A percentile compares a stretch with the other conserved stretches of the same genome.
Conservation (phyloP, 2,329 filamentous ascomycete genomes). For the Corniculantispora saksenae region DNA sequence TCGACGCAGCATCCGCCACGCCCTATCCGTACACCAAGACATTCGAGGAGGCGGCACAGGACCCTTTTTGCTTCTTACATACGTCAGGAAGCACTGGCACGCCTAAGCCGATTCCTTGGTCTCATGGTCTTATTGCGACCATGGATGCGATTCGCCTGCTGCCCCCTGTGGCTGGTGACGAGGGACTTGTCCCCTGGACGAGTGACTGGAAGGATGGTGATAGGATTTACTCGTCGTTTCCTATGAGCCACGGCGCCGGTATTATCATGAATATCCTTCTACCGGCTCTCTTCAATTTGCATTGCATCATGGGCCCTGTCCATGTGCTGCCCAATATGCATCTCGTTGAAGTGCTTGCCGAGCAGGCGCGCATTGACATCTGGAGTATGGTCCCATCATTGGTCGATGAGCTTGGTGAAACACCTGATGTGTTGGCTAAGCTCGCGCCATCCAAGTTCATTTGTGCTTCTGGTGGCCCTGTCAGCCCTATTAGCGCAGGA, state of each 20-base stretch:
- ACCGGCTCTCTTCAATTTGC: conserved; percentile 36
- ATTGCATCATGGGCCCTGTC: conserved; percentile 38
- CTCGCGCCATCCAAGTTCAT: conserved; percentile 36
- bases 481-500: conserved; percentile 29
- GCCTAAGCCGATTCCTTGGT: conserved; percentile 41
- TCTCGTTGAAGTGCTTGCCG: conserved; percentile 35
- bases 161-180: conserved; percentile 33
- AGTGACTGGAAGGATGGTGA: conserved; percentile 31
- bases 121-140: conserved; percentile 34
- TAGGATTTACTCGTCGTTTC: conserved; percentile 37
- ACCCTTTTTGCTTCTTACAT: conserved; percentile 41
- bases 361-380: conserved; percentile 37
- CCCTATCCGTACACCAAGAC: conserved; percentile 33
- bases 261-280: conserved; percentile 45
- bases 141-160: conserved; percentile 40
- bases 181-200: conserved; percentile 31
- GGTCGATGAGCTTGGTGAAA: conserved; percentile 36
- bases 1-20: conserved; percentile 22
- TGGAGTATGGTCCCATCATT: conserved; percentile 41
- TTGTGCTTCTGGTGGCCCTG: conserved; percentile 38
- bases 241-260: conserved; percentile 40
- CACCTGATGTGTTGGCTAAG: conserved; percentile 32
- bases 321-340: conserved; percentile 37
- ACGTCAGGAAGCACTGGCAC: conserved; percentile 46
- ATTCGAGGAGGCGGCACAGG: conserved; percentile 33